Evolutionary conservation across 2,329 filamentous ascomycete genomes (phyloP).

Genomic region (Trichoderma breve): DNA sequence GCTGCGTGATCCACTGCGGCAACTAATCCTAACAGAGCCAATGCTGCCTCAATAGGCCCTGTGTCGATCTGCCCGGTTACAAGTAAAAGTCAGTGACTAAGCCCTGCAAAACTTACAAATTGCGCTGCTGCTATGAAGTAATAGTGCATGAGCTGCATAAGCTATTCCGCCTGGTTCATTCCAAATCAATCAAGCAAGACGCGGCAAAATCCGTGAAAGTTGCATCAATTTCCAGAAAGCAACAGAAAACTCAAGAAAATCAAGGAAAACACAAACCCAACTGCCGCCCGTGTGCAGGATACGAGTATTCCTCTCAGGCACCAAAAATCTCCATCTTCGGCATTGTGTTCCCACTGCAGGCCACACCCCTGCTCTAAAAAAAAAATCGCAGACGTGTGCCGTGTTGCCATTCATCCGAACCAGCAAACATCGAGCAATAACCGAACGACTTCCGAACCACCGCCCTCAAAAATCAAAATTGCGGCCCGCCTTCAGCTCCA

Average conservation of each 20-base stretch:
- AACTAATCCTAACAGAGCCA: background rate
- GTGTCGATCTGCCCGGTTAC: background rate
- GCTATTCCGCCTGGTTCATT: background rate
- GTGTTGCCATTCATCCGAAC: constrained; percentile 13
- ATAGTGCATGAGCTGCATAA: background rate
- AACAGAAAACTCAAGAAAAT: background rate
- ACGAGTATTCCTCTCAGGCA: background rate
- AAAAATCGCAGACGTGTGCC: background rate
- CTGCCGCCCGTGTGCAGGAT: background rate
- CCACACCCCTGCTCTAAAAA: background rate
- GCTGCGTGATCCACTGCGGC: background rate
- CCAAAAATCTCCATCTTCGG: background rate
- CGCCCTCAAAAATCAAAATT: background rate
- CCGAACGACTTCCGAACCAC: constrained; percentile 18
- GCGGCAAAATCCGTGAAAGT: no score
- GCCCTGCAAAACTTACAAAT: background rate
- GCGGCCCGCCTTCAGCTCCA: background rate
- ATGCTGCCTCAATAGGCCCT: background rate
- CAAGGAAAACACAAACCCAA: background rate
- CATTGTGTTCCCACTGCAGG: background rate
- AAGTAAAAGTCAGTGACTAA: background rate
- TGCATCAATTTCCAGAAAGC: background rate
- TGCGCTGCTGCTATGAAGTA: background rate
- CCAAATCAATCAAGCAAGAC: background rate
- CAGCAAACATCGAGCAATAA: background rate